Evolutionary conservation across 495 filamentous ascomycete genomes (phyloP).

Genomic region (Neohortaea acidophila): DNA sequence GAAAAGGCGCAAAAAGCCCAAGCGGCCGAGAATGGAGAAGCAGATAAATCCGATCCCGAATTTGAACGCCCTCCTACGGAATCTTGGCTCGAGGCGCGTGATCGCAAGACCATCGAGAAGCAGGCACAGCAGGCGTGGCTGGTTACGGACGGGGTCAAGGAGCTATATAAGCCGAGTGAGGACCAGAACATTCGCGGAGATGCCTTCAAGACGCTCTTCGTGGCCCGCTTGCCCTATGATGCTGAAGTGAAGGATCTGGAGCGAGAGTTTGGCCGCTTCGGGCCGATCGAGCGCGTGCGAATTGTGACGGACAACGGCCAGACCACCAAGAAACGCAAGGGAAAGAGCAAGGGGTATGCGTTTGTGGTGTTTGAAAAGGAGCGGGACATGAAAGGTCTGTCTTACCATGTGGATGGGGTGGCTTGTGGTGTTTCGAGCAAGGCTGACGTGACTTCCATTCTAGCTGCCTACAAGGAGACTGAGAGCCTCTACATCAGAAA

Average conservation of each 20-base stretch:
- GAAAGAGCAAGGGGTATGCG: slow-evolving; percentile 78
- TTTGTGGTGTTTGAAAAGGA: slow-evolving; percentile 96
- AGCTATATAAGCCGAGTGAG: slow-evolving; percentile 30
- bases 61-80: slow-evolving; percentile 72
- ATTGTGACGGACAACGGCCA: slow-evolving; percentile 9
- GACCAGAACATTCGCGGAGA: slow-evolving; percentile 82
- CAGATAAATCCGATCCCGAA: slow-evolving; percentile 35
- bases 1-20: slow-evolving; percentile 31
- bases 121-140: slow-evolving; percentile 46
- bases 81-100: slow-evolving; percentile 76
- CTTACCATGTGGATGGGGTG: no score
- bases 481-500: slow-evolving; percentile 90
- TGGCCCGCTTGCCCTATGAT: slow-evolving; percentile 78
- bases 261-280: slow-evolving; percentile 86
- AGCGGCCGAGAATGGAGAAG: background rate
- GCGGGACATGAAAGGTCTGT: slow-evolving; percentile 98
- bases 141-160: slow-evolving; percentile 46
- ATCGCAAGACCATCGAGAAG: slow-evolving; percentile 66
- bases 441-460: no score
- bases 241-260: slow-evolving; percentile 80
- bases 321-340: slow-evolving; percentile 63
- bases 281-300: slow-evolving; percentile 80
- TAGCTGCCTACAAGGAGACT: slow-evolving; percentile 68
- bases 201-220: slow-evolving; percentile 87
- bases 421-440: no score